A percentile compares a stretch with the other conserved stretches of the same genome.
phyloP scores from a whole-genome alignment of 768 basidiomycete species.

The Hebeloma cylindrosporum region DNA sequence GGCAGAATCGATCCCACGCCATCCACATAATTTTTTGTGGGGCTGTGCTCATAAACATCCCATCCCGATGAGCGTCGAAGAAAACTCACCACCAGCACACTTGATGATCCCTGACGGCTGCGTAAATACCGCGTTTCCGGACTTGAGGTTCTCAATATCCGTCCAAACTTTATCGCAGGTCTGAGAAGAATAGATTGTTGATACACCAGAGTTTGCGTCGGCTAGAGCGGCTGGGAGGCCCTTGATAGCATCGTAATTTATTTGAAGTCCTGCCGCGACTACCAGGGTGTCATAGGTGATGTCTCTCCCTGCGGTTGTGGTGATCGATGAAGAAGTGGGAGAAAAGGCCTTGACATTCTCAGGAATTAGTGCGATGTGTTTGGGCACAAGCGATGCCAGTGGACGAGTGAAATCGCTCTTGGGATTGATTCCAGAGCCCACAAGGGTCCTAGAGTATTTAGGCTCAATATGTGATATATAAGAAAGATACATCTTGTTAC shows the following conservation, averaged over 20 bases:
- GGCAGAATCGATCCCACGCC: constrained; percentile 82
- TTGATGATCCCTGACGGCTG: constrained; percentile 93
- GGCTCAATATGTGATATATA: neutral
- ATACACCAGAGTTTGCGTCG: constrained; percentile 79
- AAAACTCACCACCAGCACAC: constrained; percentile 76
- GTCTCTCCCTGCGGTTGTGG: constrained; percentile 65
- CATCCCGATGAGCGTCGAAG: neutral
- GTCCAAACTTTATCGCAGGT: constrained; percentile 89
- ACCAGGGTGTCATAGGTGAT: constrained; percentile 84
- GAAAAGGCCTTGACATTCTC: constrained; percentile 74
- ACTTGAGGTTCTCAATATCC: constrained; percentile 72
- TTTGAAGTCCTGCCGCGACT: constrained; percentile 86
- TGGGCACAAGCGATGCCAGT: constrained; percentile 70
- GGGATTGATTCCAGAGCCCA: constrained; percentile 78
- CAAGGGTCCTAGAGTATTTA: constrained; percentile 69
- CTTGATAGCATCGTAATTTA: constrained; percentile 74
- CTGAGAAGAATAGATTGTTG: constrained; percentile 89
- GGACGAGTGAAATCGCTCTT: constrained; percentile 70
- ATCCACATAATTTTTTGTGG: constrained; percentile 97
- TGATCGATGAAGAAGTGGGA: constrained; percentile 72
- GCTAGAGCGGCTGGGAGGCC: constrained; percentile 76
- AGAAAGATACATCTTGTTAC: neutral
- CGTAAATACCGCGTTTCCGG: constrained; percentile 89
- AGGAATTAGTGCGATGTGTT: constrained; percentile 66
- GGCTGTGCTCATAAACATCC: constrained; percentile 38